Evolutionary conservation across 2,329 filamentous ascomycete genomes (phyloP), one percentile per base, ranked within the genome.

Genomic region (Colletotrichum incanum): DNA sequence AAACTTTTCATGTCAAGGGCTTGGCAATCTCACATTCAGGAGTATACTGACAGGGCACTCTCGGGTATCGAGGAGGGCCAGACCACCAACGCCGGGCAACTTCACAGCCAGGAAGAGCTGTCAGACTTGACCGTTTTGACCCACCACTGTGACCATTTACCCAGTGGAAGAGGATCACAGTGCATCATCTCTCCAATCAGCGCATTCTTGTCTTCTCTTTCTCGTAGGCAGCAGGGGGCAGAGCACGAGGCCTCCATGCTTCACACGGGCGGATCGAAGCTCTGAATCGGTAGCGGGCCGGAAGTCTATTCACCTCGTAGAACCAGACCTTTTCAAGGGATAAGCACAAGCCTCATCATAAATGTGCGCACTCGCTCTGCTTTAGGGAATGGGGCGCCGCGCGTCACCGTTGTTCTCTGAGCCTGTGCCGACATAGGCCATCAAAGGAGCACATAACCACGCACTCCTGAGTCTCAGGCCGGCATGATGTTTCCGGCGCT

Each of bases 231-330:
- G n/a, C 45, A 8, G 26, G 34, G 26, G 67, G 61, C 54, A 54
- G 37, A 47, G 45, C 47, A 60, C 26, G 67, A 70, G 67, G 67
- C 62, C 67, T 60, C 62, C 62, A 62, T 28, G 39, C 50, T 14
- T 26, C 34, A 31, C 47, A 14, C 60, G 39, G 58, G 28, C 59
- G 23, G 58, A 52, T 18, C 20, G 20, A 28, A 9, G 6, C 11
- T 56, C n/a, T 31, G n/a, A 28, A 6, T n/a, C 31, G 52, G 28
- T n/a, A 12, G 52, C 52, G n/a, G 23, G 8, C 28, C 28, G 18
- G 5, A 55, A 5, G 52, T n/a, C 18, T 20, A 11, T 12, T 5
- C 16, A n/a, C 5, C 16, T 31, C 18, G 47, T 23, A 16, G 18
- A 20, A 5, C 52, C 2, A 11, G 9, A 14, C 52, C 5, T 12